Percentiles rank a stretch among this genome's conserved stretches.
Conservation (phyloP, 192 early-diverging fungal genomes). For the Coemansia sp. region DNA sequence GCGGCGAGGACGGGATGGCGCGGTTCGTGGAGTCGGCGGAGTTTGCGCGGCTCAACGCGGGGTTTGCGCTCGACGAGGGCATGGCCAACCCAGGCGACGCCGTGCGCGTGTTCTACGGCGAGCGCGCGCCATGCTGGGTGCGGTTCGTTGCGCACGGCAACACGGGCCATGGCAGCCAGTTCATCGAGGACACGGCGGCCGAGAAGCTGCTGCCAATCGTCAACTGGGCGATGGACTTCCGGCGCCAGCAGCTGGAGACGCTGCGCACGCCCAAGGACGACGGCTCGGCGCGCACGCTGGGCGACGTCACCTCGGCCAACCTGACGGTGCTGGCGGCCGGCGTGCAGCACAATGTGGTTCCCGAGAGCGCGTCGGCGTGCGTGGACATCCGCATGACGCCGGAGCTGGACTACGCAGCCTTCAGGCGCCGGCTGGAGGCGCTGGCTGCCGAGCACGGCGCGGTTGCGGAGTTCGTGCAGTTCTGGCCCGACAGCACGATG, state of each 20-base stretch:
- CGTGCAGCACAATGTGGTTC: slow-evolving; percentile 82
- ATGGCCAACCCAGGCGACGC: slow-evolving; percentile 67
- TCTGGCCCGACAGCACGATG: slow-evolving; percentile 60
- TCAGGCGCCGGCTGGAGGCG: slow-evolving; percentile 49
- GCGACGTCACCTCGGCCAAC: slow-evolving; percentile 83
- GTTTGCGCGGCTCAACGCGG: slow-evolving; percentile 73
- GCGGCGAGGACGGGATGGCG: slow-evolving; percentile 79
- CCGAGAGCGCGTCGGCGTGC: slow-evolving; percentile 63
- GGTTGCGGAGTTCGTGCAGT: slow-evolving; percentile 65
- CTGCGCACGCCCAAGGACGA: slow-evolving; percentile 59
- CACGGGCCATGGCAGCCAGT: slow-evolving; percentile 83
- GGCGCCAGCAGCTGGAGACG: slow-evolving; percentile 61
- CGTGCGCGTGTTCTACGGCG: slow-evolving; percentile 82
- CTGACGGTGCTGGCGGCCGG: slow-evolving; percentile 74
- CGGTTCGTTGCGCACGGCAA: slow-evolving; percentile 68
- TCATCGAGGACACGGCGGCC: slow-evolving; percentile 73
- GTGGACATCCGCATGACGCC: slow-evolving; percentile 82
- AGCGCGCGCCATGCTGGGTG: slow-evolving; percentile 85
- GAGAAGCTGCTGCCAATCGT: slow-evolving; percentile 69
- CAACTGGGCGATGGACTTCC: slow-evolving; percentile 68
- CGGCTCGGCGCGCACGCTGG: slow-evolving; percentile 57
- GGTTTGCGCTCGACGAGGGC: slow-evolving; percentile 86
- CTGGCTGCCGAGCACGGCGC: slow-evolving; percentile 53
- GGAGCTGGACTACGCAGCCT: slow-evolving; percentile 61
- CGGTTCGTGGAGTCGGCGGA: slow-evolving; percentile 64